phyloP scores from a whole-genome alignment of 2,329 filamentous ascomycete genomes.

The Alternaria solani region DNA sequence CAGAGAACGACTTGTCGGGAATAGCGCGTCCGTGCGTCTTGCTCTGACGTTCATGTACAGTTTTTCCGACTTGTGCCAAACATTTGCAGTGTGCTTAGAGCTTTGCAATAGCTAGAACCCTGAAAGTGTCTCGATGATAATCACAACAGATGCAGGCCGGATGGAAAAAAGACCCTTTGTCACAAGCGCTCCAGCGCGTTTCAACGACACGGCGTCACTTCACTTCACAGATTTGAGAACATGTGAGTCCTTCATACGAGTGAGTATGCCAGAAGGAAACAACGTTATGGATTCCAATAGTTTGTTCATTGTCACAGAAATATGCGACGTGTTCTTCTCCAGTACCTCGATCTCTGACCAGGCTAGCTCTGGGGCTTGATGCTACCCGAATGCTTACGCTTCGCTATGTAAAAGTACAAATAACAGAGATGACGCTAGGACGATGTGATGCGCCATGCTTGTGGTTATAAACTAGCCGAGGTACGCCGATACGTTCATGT shows the following conservation, averaged over 20 bases:
- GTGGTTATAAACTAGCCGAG: neutral
- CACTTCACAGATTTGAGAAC: neutral
- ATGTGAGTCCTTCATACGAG: neutral
- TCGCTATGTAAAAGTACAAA: constrained; percentile 8
- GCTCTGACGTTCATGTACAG: constrained; percentile 4
- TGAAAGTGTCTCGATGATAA: neutral
- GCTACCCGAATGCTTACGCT: constrained; percentile 1
- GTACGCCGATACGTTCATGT: neutral
- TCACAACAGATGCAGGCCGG: neutral
- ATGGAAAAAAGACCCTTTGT: neutral
- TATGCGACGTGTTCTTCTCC: constrained; percentile 4
- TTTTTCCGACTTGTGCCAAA: neutral
- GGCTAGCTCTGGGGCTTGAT: constrained; percentile 2
- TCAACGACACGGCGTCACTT: neutral
- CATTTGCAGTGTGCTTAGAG: neutral
- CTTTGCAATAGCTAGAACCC: neutral
- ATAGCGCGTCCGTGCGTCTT: constrained; percentile 16
- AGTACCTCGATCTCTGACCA: neutral
- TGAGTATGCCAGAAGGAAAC: neutral
- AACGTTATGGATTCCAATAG: neutral
- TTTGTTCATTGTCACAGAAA: neutral
- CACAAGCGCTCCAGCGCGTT: neutral
- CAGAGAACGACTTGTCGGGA: constrained; percentile 9
- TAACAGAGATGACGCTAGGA: neutral
- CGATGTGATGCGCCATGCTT: neutral